Evolutionary conservation across 768 basidiomycete species (phyloP), one percentile per base, ranked within the genome.

Genomic region (Mycena epipterygia): DNA sequence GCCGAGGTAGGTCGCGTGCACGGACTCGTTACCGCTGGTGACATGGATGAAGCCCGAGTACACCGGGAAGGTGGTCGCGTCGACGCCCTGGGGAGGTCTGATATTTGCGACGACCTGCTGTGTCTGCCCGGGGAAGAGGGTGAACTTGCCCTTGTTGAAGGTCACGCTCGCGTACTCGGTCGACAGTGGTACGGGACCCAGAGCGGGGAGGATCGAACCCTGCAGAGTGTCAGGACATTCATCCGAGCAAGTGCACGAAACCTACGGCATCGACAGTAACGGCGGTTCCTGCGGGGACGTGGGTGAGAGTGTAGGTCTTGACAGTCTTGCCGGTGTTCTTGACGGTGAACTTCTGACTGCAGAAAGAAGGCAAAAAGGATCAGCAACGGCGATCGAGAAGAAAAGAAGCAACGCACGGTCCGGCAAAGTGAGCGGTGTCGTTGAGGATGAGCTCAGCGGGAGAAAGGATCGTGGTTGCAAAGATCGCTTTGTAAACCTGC

Each of bases 361-460:
- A 60, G 35, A n/a, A n/a, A n/a, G n/a, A n/a, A n/a, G n/a, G n/a
- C n/a, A n/a, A n/a, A 1, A n/a, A 12, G 27, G 65, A 39, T 49
- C 61, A 32, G 49, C n/a, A 21, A 56, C 23, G 51, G n/a, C 1
- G 42, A n/a, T 32, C 29, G 58, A 49, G 78, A 71, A 21, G 64
- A 30, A 65, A 6, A n/a, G n/a, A 37, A 59, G 25, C 14, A 23
- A 80, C 86, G 67, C 74, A 88, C 87, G 76, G 56, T 37, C 79
- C 76, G 58, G 81, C 78, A 76, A 89, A 88, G 75, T 90, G 82
- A 11, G 87, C 84, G 5, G 91, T 92, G 76, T 92, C 91, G 71
- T 93, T 93, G 44, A 91, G 78, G 41, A 88, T 72, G n/a, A 92
- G 80, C 74, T 91, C 86, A 17, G 85, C 84, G 7, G 89, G 90